Evolutionary conservation across 805 yeast species (phyloP), one percentile per base, ranked within the genome.

Genomic region (Wickerhamiella lipophila): DNA sequence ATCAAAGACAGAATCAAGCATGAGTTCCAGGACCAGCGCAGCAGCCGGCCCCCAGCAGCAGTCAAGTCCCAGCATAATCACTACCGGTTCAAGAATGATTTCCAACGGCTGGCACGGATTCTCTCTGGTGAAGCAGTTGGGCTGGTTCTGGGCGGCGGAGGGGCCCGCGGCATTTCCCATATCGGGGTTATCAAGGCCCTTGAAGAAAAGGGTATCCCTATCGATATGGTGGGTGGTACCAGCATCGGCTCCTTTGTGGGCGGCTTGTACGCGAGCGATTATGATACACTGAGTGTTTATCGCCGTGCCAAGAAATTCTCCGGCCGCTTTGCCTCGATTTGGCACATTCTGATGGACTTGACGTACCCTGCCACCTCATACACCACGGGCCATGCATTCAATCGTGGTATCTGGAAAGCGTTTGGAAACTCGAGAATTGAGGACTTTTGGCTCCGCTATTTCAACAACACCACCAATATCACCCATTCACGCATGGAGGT

Each of bases 161-260:
- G 98, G 39, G 95, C 97, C 0, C 72, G 97, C 56, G 98, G 98
- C 1, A 72, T 89, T 12, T 76, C 95, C 12, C 98, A 89, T 62
- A 71, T 89, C 36, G 98, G 98, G 3, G 81, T 92, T 2, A 75
- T 89, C n/a, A 77, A 78, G 46, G 95, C 96, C 0, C 66, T 89
- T 8, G 97, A 89, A 62, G 94, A 84, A 54, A 78, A 79, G 49
- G 96, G 96, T 0, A 83, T 89, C 12, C 98, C 98, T 0, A 79
- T 92, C 32, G 98, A 89, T 65, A 69, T 88, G 52, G 76, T 89
- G 46, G 98, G 98, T 1, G 98, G 98, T 1, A 89, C 98, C 0
- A 88, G 96, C 0, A 89, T 89, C 47, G 98, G 98, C 0, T 78
- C 97, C 0, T 86, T 92, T 64, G 84, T 92, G 40, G 97, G 98